phyloP scores from a whole-genome alignment of 2,329 filamentous ascomycete species.

The Microdochium trichocladiopsis region DNA sequence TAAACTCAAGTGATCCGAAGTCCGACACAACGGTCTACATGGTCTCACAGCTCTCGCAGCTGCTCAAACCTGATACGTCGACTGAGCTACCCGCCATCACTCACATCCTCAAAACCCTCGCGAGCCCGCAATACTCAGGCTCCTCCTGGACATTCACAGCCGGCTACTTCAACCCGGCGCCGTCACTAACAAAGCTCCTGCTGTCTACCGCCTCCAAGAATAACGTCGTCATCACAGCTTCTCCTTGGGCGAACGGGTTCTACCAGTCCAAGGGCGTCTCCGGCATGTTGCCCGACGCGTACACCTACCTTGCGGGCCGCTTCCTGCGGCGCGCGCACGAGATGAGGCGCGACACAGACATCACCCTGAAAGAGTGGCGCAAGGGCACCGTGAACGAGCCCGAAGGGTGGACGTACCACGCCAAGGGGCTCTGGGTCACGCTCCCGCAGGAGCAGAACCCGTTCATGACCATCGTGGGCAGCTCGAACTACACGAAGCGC shows the following conservation, averaged over 20 bases:
- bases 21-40: slow-evolving; percentile 74
- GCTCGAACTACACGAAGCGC: slow-evolving; percentile 91
- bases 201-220: slow-evolving; percentile 62
- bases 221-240: slow-evolving; percentile 86
- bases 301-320: slow-evolving; percentile 76
- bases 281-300: slow-evolving; percentile 84
- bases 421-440: slow-evolving; percentile 90
- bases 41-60: slow-evolving; percentile 78
- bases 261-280: slow-evolving; percentile 83
- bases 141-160: slow-evolving; percentile 95
- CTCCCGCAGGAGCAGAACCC: slow-evolving; percentile 60
- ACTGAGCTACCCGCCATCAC: slow-evolving; percentile 83
- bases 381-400: slow-evolving; percentile 72
- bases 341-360: slow-evolving; percentile 41
- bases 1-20: slow-evolving; percentile 14
- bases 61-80: slow-evolving; percentile 72
- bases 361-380: slow-evolving; percentile 82
- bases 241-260: slow-evolving; percentile 91
- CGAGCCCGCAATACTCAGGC: slow-evolving; percentile 52
- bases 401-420: slow-evolving; percentile 94
- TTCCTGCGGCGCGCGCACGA: slow-evolving; percentile 60
- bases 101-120: slow-evolving; percentile 63
- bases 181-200: slow-evolving; percentile 71
- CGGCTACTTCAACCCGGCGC: slow-evolving; percentile 96
- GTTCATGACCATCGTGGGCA: slow-evolving; percentile 77